Evolutionary conservation across 192 early-diverging fungal genomes (phyloP), one percentile per base, ranked within the genome.

Genomic region (Coemansia sp.): DNA sequence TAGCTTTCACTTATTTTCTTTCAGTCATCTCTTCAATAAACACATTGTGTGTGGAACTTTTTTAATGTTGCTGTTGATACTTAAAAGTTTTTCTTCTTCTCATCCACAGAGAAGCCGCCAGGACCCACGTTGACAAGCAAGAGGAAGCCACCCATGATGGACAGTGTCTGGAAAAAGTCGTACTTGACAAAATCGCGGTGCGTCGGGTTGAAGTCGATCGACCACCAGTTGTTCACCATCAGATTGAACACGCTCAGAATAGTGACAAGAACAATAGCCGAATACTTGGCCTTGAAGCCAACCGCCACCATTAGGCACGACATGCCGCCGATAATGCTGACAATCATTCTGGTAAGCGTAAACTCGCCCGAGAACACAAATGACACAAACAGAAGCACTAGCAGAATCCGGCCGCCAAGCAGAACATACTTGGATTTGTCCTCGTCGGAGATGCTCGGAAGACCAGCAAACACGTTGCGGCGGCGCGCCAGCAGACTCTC

Each of bases 81-180:
- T 78, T 89, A 96, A 79, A 87, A 95, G 55, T 83, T 87, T 69
- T 97, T 97, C 81, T 97, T 97, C 83, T 98, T 96, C 70, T 96
- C 93, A 77, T 98, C 95, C 67, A 96, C 84, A 40, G 91, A 93
- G 63, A 95, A 85, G 53, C 92, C 92, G 58, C 95, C 94, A 37
- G 86, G 87, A 47, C 94, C 95, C 47, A 95, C 83, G 67, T 91
- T 97, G 66, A 91, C 89, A 21, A 98, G 84, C 45, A 98, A 78
- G 34, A 98, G 81, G 69, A 98, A 92, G 39, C 96, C 96, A 50
- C 96, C 96, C 85, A 93, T 86, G 80, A 95, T 94, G 12, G 89
- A 91, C 48, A 96, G 78, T 1, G 90, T 97, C 78, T 98, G 95
- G 87, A 96, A 98, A 72, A 98, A 98, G 81, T 98, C 95, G 71